A percentile compares a stretch with the other conserved stretches of the same genome.
phyloP scores from a whole-genome alignment of 2,329 filamentous ascomycete genomes.

The Fusarium succisae region DNA sequence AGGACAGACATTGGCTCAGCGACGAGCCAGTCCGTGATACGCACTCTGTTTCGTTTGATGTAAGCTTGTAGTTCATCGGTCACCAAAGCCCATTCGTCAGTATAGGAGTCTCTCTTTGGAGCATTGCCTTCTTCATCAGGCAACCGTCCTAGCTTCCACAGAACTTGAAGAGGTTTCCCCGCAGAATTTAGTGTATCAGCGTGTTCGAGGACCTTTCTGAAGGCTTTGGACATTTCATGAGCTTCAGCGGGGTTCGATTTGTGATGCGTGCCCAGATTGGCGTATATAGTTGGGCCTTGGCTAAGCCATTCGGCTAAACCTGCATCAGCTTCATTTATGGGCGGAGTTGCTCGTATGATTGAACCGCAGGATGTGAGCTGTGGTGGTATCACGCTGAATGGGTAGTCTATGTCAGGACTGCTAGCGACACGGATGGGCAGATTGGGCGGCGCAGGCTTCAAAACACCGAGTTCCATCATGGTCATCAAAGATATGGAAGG shows the following conservation, averaged over 20 bases:
- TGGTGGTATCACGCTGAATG: neutral
- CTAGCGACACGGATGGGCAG: neutral
- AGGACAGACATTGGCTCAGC: neutral
- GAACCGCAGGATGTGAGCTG: neutral
- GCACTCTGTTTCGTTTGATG: neutral
- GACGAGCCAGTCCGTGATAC: neutral
- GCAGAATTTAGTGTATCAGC: rapidly evolving
- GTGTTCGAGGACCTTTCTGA: neutral
- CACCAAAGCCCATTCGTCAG: neutral
- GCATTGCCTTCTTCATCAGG: neutral
- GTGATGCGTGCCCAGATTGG: neutral
- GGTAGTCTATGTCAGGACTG: neutral
- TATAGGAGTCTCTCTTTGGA: neutral
- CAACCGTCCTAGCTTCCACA: neutral
- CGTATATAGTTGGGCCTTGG: neutral
- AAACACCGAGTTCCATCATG: neutral
- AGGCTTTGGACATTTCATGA: neutral
- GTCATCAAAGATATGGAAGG: neutral
- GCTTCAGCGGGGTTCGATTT: neutral
- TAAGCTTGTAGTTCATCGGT: neutral
- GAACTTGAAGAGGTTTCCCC: neutral
- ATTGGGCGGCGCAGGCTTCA: neutral
- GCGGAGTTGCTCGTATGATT: neutral
- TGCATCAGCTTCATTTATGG: neutral
- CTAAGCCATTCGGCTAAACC: neutral